Base-by-base conservation (phyloP, 192 early-diverging fungal genomes). In the Mortierella claussenii region DNA sequence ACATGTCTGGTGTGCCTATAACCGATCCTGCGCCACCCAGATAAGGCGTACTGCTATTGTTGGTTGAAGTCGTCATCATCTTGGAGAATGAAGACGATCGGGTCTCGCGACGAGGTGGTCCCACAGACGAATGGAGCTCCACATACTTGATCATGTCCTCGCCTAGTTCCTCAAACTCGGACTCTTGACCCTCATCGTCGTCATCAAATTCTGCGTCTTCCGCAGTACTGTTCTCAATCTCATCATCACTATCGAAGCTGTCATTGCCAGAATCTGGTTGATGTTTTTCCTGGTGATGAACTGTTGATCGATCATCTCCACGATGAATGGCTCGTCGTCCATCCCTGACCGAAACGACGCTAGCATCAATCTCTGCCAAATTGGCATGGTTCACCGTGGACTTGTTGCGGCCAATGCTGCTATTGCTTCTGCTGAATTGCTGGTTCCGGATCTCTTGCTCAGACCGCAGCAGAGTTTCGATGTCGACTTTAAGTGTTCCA, bases 121-220 rank as follows among this genome's bases (percentile, higher is more conserved):
- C 53, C 15, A 76, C 46, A 26, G 57, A 67, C 1, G 73, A 43
- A 48, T 76, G 58, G 26, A 76, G 59, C 3, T 76, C 64, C 18
- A 76, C 73, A 50, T 55, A 76, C 31, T 76, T 76, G 52, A 76
- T 76, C 73, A 76, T 76, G 21, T 76, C 73, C 32, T 76, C 73
- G 27, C 73, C 73, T 10, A 76, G 59, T 18, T 76, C 64, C 31
- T 53, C 50, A 13, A 40, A 75, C 43, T 75, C 71, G 12, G 71
- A 75, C 31, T 75, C 71, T 43, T 75, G 57, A 24, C 63, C 63
- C 13, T 75, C 71, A 28, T 65, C 57, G 20, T 65, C 71, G 30
- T 65, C 60, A 8, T n/a, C n/a, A n/a, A n/a, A n/a, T n/a, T 64
- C 47, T 8, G 56, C 52, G 37, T 55, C 58, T 26, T 60, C 57